Percentiles rank a stretch among this genome's conserved stretches.
Conservation (phyloP, 352 stramenopile genomes). For the Globisporangium sylvaticum region DNA sequence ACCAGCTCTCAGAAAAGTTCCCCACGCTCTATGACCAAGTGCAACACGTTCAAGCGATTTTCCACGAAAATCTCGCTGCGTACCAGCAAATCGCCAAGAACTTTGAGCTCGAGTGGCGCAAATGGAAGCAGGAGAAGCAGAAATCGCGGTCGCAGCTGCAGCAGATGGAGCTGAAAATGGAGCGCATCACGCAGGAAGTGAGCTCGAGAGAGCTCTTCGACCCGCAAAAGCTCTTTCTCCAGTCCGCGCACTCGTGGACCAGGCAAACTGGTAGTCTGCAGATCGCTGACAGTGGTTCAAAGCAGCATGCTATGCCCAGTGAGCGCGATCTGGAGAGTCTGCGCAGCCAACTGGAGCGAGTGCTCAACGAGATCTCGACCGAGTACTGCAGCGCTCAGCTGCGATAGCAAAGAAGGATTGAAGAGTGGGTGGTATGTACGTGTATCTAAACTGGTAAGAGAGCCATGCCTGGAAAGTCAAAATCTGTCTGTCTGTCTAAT, state of each 20-base stretch:
- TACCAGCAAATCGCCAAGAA: conserved; percentile 29
- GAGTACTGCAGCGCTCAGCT: conserved; percentile 44
- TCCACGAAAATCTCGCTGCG: conserved; percentile 21
- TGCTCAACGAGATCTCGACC: conserved; percentile 47
- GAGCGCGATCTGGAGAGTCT: conserved; percentile 36
- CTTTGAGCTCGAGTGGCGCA: conserved; percentile 35
- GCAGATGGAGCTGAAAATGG: conserved; percentile 46
- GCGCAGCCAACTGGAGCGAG: conserved; percentile 37
- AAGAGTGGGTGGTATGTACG: background rate
- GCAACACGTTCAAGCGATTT: conserved; percentile 22
- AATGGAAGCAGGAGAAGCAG: conserved; percentile 31
- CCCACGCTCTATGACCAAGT: conserved; percentile 25
- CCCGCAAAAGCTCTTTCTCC: conserved; percentile 40
- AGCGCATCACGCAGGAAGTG: conserved; percentile 36
- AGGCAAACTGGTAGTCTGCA: background rate
- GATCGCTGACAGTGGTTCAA: background rate
- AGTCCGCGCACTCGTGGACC: conserved; percentile 21
- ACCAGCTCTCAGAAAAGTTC: background rate
- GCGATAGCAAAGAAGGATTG: conserved; percentile 16
- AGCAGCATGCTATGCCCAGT: conserved; percentile 12
- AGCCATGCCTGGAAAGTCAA: background rate
- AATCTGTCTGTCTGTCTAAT: conserved; percentile 1
- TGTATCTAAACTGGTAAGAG: background rate
- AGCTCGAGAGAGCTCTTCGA: conserved; percentile 40
- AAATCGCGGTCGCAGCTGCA: conserved; percentile 37